phyloP scores from a whole-genome alignment of 2,329 filamentous ascomycete species.

The Beauveria rudraprayagi region DNA sequence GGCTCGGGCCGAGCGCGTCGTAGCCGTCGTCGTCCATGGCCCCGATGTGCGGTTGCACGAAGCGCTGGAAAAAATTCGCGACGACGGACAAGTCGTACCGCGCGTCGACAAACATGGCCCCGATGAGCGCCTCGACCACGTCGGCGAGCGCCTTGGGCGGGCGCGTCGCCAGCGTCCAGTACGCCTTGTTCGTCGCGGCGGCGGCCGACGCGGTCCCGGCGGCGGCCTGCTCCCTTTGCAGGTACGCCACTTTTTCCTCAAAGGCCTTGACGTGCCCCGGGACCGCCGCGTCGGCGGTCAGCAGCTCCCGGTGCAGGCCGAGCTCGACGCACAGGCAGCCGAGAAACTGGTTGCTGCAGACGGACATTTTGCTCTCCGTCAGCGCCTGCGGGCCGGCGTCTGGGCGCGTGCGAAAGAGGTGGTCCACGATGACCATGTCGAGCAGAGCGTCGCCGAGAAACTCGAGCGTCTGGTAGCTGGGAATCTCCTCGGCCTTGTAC shows the following conservation, averaged over 20 bases:
- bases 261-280: slow-evolving; percentile 43
- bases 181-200: slow-evolving; percentile 38
- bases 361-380: slow-evolving; percentile 98
- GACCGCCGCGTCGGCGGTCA: slow-evolving; percentile 37
- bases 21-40: slow-evolving; percentile 74
- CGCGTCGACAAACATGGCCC: slow-evolving; percentile 86
- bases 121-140: slow-evolving; percentile 80
- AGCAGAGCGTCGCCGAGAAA: slow-evolving; percentile 86
- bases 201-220: slow-evolving; percentile 23
- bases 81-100: slow-evolving; percentile 69
- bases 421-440: slow-evolving; percentile 77
- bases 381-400: slow-evolving; percentile 88
- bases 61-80: slow-evolving; percentile 64
- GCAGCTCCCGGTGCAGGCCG: slow-evolving; percentile 67
- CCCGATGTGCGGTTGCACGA: slow-evolving; percentile 70
- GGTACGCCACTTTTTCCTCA: slow-evolving; percentile 50
- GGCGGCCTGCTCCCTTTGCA: slow-evolving; percentile 31
- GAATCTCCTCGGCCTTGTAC: slow-evolving; percentile 71
- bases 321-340: slow-evolving; percentile 73
- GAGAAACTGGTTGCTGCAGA: slow-evolving; percentile 94
- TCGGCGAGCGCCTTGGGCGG: slow-evolving; percentile 75
- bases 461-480: slow-evolving; percentile 83
- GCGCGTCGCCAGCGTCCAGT: slow-evolving; percentile 56
- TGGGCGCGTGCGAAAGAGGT: slow-evolving; percentile 70
- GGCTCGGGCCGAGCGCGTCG: slow-evolving; percentile 77